Evolutionary conservation across 2,329 filamentous ascomycete genomes (phyloP).

Genomic region (Penicillium sp.): DNA sequence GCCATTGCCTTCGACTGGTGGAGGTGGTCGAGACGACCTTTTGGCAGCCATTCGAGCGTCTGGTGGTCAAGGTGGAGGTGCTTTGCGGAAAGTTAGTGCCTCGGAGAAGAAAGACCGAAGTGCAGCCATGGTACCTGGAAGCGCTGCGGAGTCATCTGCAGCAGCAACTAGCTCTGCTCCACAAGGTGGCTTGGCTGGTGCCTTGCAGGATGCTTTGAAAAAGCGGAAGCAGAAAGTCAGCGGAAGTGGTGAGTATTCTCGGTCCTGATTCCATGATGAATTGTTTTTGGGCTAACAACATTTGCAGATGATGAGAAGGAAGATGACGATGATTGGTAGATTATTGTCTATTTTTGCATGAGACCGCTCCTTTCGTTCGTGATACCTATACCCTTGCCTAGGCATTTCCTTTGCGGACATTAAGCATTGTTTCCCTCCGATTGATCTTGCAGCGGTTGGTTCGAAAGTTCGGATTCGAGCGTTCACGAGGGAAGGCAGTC

Average conservation of each 20-base stretch:
- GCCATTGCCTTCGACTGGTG: slow-evolving; percentile 38
- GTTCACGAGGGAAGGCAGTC: not conserved
- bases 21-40: slow-evolving; percentile 44
- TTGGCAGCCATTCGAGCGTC: slow-evolving; percentile 53
- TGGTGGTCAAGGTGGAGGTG: slow-evolving; percentile 53
- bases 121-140: slow-evolving; percentile 44
- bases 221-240: slow-evolving; percentile 92
- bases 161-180: slow-evolving; percentile 52
- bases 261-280: not conserved
- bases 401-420: not conserved
- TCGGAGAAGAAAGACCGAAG: slow-evolving; percentile 50
- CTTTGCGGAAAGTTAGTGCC: slow-evolving; percentile 48
- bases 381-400: slow-evolving; percentile 18
- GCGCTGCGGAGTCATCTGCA: slow-evolving; percentile 61
- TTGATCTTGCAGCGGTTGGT: not conserved
- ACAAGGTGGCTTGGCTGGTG: slow-evolving; percentile 71
- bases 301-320: slow-evolving; percentile 47
- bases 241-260: slow-evolving; percentile 75
- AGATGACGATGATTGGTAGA: slow-evolving; percentile 48
- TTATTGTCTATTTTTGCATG: slow-evolving; percentile 1
- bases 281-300: slow-evolving; percentile 25
- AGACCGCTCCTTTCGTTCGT: slow-evolving; percentile 9
- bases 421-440: not conserved
- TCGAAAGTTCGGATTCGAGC: slow-evolving; percentile 2
- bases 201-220: slow-evolving; percentile 72